Percentiles rank a stretch among this genome's conserved stretches.
phyloP scores from a whole-genome alignment of 1,139 yeast genomes.

The Candida albicans region DNA sequence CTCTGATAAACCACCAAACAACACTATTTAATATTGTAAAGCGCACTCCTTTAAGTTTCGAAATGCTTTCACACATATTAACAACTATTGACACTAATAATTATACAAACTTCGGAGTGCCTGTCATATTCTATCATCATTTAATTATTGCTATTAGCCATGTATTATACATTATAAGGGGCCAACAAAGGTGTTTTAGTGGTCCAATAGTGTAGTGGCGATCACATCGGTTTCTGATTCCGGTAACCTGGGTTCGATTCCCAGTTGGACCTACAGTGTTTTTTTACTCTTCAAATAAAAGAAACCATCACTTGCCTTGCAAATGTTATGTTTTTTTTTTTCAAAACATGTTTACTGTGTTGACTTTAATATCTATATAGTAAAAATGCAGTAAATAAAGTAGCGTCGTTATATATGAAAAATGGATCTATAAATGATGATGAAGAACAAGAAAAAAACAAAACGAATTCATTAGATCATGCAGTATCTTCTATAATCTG shows the following conservation, averaged over 20 bases:
- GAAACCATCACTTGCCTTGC: too few relatives aligned
- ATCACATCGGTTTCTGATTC: slow-evolving; percentile 41
- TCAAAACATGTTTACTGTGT: not conserved
- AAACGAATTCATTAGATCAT: not conserved
- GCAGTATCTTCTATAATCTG: slow-evolving; percentile 13
- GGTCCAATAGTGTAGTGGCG: slow-evolving; percentile 38
- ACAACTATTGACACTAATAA: too few relatives aligned
- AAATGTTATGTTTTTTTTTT: not conserved
- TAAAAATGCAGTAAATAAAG: not conserved
- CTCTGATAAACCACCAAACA: too few relatives aligned
- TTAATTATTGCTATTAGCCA: too few relatives aligned
- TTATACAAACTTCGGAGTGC: too few relatives aligned
- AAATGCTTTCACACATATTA: too few relatives aligned
- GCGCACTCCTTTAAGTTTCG: too few relatives aligned
- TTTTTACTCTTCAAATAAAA: too few relatives aligned
- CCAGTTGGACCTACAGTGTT: slow-evolving; percentile 29
- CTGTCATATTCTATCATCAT: too few relatives aligned
- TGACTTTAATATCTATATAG: not conserved
- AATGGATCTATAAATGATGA: not conserved
- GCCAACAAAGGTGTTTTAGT: not conserved
- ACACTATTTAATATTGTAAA: too few relatives aligned
- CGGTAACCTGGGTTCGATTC: slow-evolving; percentile 42
- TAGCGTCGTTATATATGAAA: not conserved
- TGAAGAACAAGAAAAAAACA: too few relatives aligned
- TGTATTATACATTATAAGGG: not conserved